Percentiles rank a stretch among this genome's conserved stretches.
These are phyloP conservation scores for Saccharomycopsis amapae DNA, from an alignment of 805 yeast species.

Conservation along the genomic window DNA sequence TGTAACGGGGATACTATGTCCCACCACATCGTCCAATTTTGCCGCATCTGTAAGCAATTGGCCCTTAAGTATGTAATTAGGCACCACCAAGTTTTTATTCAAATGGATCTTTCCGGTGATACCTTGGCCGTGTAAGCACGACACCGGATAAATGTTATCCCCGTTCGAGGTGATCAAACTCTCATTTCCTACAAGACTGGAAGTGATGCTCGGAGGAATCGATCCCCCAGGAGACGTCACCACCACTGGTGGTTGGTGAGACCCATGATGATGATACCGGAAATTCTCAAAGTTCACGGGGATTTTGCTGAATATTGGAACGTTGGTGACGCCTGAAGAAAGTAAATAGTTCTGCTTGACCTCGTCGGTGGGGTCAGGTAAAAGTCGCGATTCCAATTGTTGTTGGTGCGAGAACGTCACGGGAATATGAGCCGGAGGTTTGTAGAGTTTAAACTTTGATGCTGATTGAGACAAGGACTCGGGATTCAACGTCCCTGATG, in stretches of 20 bases:
- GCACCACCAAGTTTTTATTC: constrained; percentile 12
- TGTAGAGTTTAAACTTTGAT: too few relatives aligned
- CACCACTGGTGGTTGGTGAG: background rate
- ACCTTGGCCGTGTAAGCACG: constrained; percentile 17
- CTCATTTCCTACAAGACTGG: constrained; percentile 18
- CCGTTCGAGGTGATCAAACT: constrained; percentile 15
- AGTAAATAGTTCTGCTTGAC: constrained; percentile 20
- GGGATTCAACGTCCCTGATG: too few relatives aligned
- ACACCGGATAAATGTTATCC: constrained; percentile 19
- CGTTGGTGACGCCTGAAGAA: constrained; percentile 16
- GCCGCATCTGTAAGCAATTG: constrained; percentile 4
- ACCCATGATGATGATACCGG: background rate
- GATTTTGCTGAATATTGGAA: constrained; percentile 15
- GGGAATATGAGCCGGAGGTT: too few relatives aligned
- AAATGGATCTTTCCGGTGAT: constrained; percentile 19
- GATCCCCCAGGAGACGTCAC: constrained; percentile 22
- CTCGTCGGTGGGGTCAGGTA: constrained; percentile 16
- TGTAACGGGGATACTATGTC: constrained; percentile 9
- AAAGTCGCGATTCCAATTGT: constrained; percentile 8
- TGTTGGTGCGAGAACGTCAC: constrained; percentile 5
- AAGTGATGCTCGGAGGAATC: constrained; percentile 13
- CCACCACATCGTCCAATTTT: constrained; percentile 16
- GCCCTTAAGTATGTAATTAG: constrained; percentile 9
- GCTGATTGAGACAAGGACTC: constrained; percentile 13
- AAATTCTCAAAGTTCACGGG: constrained; percentile 2